A percentile compares a stretch with the other conserved stretches of the same genome.
phyloP scores from a whole-genome alignment of 345 rosid genomes.

The Corchorus olitorius region DNA sequence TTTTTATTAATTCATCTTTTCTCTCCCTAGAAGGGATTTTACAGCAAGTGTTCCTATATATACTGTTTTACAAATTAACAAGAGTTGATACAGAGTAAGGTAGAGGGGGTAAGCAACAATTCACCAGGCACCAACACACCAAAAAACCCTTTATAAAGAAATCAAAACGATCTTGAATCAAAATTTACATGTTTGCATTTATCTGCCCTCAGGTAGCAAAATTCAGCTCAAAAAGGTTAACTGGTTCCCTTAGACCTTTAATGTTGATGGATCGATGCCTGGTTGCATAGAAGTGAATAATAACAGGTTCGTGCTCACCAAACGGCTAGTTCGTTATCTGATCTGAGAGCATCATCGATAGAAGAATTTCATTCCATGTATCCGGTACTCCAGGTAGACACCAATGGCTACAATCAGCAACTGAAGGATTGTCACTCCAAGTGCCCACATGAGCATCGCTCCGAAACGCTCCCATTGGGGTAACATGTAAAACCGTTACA shows the following conservation, averaged over 20 bases:
- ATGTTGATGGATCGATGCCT: background rate
- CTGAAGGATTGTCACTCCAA: slow-evolving; percentile 65
- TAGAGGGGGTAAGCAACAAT: background rate
- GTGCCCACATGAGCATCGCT: slow-evolving; percentile 66
- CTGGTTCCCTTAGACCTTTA: background rate
- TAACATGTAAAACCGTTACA: slow-evolving; percentile 57
- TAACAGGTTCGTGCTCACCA: background rate
- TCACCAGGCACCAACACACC: background rate
- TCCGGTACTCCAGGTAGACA: slow-evolving; percentile 84
- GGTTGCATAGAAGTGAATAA: background rate
- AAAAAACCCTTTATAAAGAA: background rate
- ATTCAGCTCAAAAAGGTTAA: background rate
- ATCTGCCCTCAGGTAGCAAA: background rate
- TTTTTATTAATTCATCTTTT: background rate
- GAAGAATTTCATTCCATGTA: slow-evolving; percentile 60
- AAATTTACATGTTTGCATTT: background rate
- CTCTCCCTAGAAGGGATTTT: background rate
- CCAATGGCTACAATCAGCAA: slow-evolving; percentile 80
- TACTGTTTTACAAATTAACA: no score
- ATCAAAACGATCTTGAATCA: no score
- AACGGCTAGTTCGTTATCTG: slow-evolving; percentile 16
- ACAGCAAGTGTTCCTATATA: background rate
- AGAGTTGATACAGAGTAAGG: no score
- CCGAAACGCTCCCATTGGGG: slow-evolving; percentile 67
- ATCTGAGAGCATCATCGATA: slow-evolving; percentile 38